Conservation (phyloP, 31 red algal species). For the Porphyra umbilicalis region DNA sequence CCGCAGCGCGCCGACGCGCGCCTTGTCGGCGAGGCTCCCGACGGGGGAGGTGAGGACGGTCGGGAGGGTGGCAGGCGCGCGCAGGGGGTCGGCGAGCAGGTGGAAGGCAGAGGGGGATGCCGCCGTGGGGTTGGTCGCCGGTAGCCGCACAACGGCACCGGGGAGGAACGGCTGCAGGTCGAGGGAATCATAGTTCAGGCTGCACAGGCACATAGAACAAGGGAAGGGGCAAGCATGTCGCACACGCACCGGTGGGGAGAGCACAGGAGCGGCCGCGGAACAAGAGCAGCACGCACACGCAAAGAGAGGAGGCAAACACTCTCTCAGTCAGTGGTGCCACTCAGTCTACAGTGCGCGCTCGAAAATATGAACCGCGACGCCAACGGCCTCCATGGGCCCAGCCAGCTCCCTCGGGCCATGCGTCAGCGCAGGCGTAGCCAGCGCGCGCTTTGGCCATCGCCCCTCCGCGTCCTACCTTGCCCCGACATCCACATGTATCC, state of each 20-base stretch:
- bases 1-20: slow-evolving; percentile 30
- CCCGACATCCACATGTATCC: background rate
- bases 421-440: background rate
- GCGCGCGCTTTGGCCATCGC: too few species aligned
- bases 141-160: slow-evolving; percentile 17
- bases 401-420: too few species aligned
- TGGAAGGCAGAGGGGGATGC: background rate
- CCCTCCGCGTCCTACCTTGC: background rate
- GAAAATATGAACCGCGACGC: too few species aligned
- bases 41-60: slow-evolving; percentile 29
- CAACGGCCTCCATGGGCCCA: too few species aligned
- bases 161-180: slow-evolving; percentile 30
- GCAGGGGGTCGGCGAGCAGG: slow-evolving; percentile 31
- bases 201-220: background rate
- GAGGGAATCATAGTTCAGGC: slow-evolving; percentile 10
- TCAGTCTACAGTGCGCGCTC: too few species aligned
- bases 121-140: background rate
- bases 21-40: slow-evolving; percentile 50
- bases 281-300: background rate
- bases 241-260: too few species aligned
- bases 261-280: too few species aligned
- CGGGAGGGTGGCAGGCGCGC: background rate
- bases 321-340: background rate
- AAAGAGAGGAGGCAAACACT: background rate
- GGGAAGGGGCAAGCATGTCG: background rate